A percentile compares a stretch with the other conserved stretches of the same genome.
Evolutionary conservation across 352 stramenopile species (phyloP).

Genomic region (Globisporangium yorkense): DNA sequence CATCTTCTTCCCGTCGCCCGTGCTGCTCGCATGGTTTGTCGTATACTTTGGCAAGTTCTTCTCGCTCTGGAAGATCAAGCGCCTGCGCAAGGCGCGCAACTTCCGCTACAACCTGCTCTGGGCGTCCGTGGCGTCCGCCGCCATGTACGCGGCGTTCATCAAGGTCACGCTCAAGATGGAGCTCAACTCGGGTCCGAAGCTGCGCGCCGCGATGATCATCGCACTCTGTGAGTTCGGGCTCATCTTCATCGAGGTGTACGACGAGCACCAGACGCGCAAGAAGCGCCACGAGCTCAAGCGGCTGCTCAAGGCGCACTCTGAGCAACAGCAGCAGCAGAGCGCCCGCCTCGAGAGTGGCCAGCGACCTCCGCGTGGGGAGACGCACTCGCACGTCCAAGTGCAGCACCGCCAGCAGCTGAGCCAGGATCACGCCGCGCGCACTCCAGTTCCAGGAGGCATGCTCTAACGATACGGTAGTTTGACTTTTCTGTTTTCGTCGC

Average conservation of each 20-base stretch:
- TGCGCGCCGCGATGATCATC: constrained; percentile 55
- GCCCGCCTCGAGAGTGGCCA: not conserved
- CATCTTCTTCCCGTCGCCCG: constrained; percentile 63
- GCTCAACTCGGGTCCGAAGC: constrained; percentile 47
- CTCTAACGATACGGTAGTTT: constrained; percentile 15
- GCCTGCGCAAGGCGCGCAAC: constrained; percentile 65
- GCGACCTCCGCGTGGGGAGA: not conserved
- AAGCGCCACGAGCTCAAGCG: constrained; percentile 55
- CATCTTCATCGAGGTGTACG: constrained; percentile 68
- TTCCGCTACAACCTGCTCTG: constrained; percentile 84
- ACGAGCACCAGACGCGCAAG: constrained; percentile 51
- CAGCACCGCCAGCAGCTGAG: constrained; percentile 19
- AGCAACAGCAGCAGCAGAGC: not conserved
- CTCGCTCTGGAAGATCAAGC: constrained; percentile 72
- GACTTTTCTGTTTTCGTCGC: too few species aligned
- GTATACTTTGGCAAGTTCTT: constrained; percentile 83
- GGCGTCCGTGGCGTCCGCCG: constrained; percentile 39
- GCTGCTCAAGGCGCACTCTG: constrained; percentile 22
- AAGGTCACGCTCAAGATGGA: constrained; percentile 54
- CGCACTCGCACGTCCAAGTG: not conserved
- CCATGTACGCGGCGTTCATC: constrained; percentile 52
- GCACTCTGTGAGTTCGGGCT: constrained; percentile 60
- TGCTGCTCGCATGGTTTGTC: constrained; percentile 60
- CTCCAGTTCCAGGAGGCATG: constrained; percentile 23
- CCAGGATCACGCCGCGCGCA: constrained; percentile 1